A percentile compares a stretch with the other conserved stretches of the same genome.
Conservation (phyloP, 352 stramenopile species). For the Phytophthora fragariae region DNA sequence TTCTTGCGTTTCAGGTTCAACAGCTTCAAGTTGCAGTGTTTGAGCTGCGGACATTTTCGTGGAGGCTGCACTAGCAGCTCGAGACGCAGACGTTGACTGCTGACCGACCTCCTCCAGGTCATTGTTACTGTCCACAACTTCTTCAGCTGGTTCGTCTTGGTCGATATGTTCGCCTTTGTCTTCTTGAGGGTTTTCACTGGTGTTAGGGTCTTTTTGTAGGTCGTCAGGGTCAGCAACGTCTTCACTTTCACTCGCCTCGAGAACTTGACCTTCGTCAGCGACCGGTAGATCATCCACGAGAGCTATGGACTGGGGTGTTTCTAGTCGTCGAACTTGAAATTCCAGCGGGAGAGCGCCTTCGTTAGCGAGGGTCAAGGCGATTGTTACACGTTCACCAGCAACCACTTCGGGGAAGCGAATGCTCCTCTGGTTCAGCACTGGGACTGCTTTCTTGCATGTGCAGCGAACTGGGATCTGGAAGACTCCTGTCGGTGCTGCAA, state of each 20-base stretch:
- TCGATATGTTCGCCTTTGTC: not conserved
- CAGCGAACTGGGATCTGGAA: constrained; percentile 85
- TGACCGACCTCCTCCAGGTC: constrained; percentile 1
- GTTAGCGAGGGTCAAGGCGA: constrained; percentile 73
- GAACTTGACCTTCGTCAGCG: not conserved
- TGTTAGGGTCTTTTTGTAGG: not conserved
- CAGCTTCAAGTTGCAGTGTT: not conserved
- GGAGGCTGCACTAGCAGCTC: constrained; percentile 11
- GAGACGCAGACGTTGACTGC: not conserved
- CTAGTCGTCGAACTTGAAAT: constrained; percentile 43
- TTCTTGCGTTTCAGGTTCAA: not conserved
- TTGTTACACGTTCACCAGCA: constrained; percentile 74
- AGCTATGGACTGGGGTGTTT: not conserved
- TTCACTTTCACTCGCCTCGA: not conserved
- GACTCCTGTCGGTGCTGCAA: constrained; percentile 81
- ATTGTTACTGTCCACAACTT: not conserved
- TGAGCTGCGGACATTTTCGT: not conserved
- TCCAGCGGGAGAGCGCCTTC: constrained; percentile 69
- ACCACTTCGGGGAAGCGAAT: constrained; percentile 81
- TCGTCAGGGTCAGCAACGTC: not conserved
- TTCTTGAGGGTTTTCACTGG: constrained; percentile 20
- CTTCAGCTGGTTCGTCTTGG: not conserved
- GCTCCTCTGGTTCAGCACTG: constrained; percentile 48
- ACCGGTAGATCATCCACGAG: not conserved
- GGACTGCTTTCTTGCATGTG: constrained; percentile 83